Evolutionary conservation across 192 early-diverging fungal species (phyloP), one percentile per base, ranked within the genome.

Genomic region (Helicostylum pulchrum): DNA sequence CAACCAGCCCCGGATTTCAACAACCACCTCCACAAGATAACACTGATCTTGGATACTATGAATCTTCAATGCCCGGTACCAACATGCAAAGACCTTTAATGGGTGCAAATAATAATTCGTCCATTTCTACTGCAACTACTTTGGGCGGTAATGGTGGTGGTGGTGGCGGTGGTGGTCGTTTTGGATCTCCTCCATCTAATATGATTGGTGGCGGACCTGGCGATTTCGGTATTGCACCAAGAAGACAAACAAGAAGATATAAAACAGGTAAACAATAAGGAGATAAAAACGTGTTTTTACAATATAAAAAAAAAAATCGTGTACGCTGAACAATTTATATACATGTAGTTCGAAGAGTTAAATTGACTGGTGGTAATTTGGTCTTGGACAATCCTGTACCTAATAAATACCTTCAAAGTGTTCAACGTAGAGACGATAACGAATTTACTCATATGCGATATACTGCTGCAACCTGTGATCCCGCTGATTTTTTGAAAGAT

Each of bases 401-500:
- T 2, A 70, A 54, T 5, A 77, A 81, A 19, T 80, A 87, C 21
- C 72, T 88, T 32, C 64, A 81, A 4, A 71, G 80, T 54, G 76
- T 83, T 8, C 68, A 66, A 47, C 74, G 80, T 31, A 78, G 62
- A 17, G 59, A 82, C 19, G 81, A 76, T 7, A 80, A 89, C 49
- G 89, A 91, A 64, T 91, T 88, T 64, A 87, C 85, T 53, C 80
- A 87, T 62, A 82, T 90, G 78, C 72, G 86, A 71, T 91, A 92
- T 67, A 90, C 87, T 12, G 87, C 89, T 30, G 82, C 75, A 30
- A 89, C 87, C 9, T 86, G 79, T 57, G 84, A 87, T 67, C 85
- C 90, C 7, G 65, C 86, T 52, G 79, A 87, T 49, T 92, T 90
- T 57, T 44, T 76, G 58, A 65, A 75, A 15, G 67, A 78, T 31